Conservation (phyloP, 805 yeast genomes). For the Saccharomycodes ludwigii region DNA sequence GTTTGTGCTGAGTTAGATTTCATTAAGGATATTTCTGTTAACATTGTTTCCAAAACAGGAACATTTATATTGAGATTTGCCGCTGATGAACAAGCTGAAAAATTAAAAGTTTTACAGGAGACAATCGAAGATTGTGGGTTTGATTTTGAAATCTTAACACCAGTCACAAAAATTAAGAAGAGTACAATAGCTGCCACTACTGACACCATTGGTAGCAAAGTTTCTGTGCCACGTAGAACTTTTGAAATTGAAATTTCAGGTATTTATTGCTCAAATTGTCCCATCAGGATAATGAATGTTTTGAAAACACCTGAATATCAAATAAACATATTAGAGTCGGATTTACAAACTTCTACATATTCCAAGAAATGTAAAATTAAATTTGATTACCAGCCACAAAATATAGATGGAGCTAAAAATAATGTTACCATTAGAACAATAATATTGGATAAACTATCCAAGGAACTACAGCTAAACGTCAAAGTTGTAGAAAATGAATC, state of each 20-base stretch:
- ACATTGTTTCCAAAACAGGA: constrained; percentile 50
- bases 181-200: constrained; percentile 43
- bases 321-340: too few species aligned
- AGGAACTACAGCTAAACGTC: constrained; percentile 30
- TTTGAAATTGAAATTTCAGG: constrained; percentile 31
- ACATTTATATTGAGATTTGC: constrained; percentile 38
- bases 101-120: constrained; percentile 29
- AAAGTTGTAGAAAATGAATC: constrained; percentile 41
- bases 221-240: constrained; percentile 2
- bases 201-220: constrained; percentile 34
- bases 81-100: constrained; percentile 29
- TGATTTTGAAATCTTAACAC: constrained; percentile 36
- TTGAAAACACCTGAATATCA: too few species aligned
- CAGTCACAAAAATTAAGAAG: constrained; percentile 30
- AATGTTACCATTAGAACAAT: constrained; percentile 45
- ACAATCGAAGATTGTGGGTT: constrained; percentile 55
- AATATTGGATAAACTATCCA: constrained; percentile 33
- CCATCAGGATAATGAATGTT: constrained; percentile 38
- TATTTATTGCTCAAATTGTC: constrained; percentile 64
- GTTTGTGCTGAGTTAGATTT: constrained; percentile 37
- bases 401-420: too few species aligned
- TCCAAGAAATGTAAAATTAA: too few species aligned
- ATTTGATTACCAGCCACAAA: too few species aligned
- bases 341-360: too few species aligned
- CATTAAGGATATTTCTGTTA: constrained; percentile 41